These are phyloP conservation scores for Tetracladium maxilliforme DNA, from an alignment of 2,329 filamentous ascomycete species.

Conservation along the genomic window DNA sequence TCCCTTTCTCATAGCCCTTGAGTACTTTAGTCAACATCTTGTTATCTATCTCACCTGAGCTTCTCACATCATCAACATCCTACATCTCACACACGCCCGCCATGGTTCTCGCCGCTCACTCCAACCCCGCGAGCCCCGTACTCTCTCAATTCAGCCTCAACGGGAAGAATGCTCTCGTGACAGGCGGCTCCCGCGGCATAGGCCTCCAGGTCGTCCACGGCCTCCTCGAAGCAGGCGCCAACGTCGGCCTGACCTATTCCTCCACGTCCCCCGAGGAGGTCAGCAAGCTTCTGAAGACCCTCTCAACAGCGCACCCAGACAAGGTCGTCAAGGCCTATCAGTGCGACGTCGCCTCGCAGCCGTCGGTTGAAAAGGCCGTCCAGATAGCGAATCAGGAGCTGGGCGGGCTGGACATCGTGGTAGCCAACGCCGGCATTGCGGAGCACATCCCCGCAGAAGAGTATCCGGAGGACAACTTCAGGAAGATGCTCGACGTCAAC, in stretches of 20 bases:
- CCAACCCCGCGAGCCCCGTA: conserved; percentile 14
- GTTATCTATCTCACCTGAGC: neutral
- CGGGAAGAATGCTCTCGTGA: conserved; percentile 27
- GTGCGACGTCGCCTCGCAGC: conserved; percentile 18
- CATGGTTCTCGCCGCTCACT: conserved; percentile 15
- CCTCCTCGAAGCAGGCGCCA: conserved; percentile 26
- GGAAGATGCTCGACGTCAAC: conserved; percentile 22
- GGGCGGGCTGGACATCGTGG: conserved; percentile 21
- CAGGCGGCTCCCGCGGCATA: conserved; percentile 27
- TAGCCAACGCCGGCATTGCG: conserved; percentile 25
- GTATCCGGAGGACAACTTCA: conserved; percentile 22
- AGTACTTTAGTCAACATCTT: neutral
- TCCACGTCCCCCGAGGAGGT: too few species aligned
- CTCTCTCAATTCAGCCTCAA: conserved; percentile 27
- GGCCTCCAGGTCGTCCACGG: conserved; percentile 27
- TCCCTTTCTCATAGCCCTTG: neutral
- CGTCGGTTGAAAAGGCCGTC: conserved; percentile 15
- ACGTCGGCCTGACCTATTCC: conserved; percentile 21
- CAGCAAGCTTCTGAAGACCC: too few species aligned
- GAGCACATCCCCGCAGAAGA: conserved; percentile 19
- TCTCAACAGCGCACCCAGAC: conserved; percentile 7
- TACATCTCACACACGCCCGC: neutral
- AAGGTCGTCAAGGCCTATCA: conserved; percentile 17
- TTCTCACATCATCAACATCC: neutral
- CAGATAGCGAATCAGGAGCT: conserved; percentile 19